Conservation (phyloP, 768 basidiomycete genomes). For the Naganishia friedmannii region DNA sequence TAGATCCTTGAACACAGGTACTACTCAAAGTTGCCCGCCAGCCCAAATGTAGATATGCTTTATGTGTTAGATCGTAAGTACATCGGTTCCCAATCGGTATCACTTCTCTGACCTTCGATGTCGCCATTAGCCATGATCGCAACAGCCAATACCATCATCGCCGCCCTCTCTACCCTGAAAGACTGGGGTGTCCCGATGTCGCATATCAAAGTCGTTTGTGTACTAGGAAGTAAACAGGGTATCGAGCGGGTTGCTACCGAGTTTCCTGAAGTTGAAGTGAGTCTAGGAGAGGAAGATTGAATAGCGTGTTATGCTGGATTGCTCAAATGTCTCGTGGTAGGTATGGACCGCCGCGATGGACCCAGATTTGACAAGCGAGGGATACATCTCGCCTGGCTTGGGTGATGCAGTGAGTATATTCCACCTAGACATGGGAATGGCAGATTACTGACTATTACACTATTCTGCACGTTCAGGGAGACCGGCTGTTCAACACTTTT, state of each 20-base stretch:
- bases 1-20: constrained; percentile 46
- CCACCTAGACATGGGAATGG: neutral
- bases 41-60: constrained; percentile 66
- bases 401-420: constrained; percentile 72
- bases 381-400: constrained; percentile 82
- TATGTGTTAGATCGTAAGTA: constrained; percentile 70
- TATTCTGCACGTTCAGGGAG: constrained; percentile 59
- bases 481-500: constrained; percentile 75
- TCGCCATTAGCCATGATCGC: constrained; percentile 66
- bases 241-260: constrained; percentile 63
- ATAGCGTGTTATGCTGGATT: neutral
- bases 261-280: constrained; percentile 76
- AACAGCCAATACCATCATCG: constrained; percentile 86
- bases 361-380: constrained; percentile 65
- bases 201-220: constrained; percentile 74
- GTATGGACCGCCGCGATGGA: constrained; percentile 83
- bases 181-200: constrained; percentile 57
- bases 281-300: constrained; percentile 40
- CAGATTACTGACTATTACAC: neutral
- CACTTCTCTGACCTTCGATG: neutral
- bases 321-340: constrained; percentile 39
- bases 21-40: constrained; percentile 77
- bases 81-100: neutral
- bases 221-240: constrained; percentile 76
- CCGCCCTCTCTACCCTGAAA: constrained; percentile 68